Conservation (phyloP, 805 yeast genomes). For the Ogataea chonburiensis region DNA sequence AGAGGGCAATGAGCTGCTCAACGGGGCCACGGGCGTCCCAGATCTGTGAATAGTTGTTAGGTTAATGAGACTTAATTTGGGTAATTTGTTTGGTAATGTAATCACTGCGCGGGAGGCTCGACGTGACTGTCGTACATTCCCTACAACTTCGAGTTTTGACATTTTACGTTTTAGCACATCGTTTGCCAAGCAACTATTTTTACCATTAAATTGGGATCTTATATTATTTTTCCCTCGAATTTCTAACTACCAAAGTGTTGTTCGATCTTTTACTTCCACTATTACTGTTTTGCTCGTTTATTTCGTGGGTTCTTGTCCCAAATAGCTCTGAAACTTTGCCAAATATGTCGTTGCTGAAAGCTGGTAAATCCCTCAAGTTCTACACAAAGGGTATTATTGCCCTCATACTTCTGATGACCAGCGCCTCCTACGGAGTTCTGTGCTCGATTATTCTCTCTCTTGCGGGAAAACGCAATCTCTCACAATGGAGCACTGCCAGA, state of each 20-base stretch:
- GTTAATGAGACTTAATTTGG: too few species aligned
- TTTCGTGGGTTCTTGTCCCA: slow-evolving; percentile 19
- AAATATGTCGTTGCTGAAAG: slow-evolving; percentile 16
- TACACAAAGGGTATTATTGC: slow-evolving; percentile 56
- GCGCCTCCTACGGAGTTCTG: slow-evolving; percentile 74
- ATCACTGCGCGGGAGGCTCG: too few species aligned
- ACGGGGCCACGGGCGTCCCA: too few species aligned
- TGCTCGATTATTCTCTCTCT: slow-evolving; percentile 68
- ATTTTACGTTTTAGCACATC: too few species aligned
- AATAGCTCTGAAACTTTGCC: slow-evolving; percentile 12
- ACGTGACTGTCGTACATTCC: too few species aligned
- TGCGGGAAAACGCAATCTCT: slow-evolving; percentile 70
- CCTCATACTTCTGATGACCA: slow-evolving; percentile 48
- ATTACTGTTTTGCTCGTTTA: slow-evolving; percentile 9
- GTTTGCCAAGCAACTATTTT: too few species aligned
- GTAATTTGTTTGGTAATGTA: too few species aligned
- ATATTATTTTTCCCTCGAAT: slow-evolving; percentile 6
- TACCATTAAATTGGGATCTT: too few species aligned
- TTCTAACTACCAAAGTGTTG: slow-evolving; percentile 13
- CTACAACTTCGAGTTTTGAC: too few species aligned
- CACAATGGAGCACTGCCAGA: slow-evolving; percentile 90
- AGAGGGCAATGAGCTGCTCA: slow-evolving; percentile 35
- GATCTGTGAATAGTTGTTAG: neutral
- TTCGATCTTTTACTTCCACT: slow-evolving; percentile 10
- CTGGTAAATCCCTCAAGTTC: slow-evolving; percentile 44